Base-by-base conservation (phyloP, 208 protist genomes). In the Endotrypanum monterogeii region DNA sequence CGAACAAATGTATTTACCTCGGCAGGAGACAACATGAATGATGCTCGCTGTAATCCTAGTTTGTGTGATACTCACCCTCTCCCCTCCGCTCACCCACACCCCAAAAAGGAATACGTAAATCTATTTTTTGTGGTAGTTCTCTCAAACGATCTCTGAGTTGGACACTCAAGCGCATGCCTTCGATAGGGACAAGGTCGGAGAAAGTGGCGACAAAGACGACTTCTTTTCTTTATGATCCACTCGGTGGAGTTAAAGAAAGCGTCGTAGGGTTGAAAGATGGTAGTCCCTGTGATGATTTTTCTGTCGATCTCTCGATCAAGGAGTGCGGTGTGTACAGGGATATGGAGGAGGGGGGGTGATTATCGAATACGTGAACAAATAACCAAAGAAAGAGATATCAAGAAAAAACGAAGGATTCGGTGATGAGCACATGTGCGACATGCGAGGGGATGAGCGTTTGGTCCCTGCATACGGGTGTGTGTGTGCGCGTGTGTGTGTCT, bases 1-100 rank as follows among this genome's bases (percentile, higher is more conserved):
- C 85, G 80, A 35, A 92, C 48, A 61, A 87, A 80, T 2, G 86
- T 85, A 60, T 83, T 73, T 54, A 83, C 18, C 23, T 78, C 73
- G 3, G 60, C 67, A n/a, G 69, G 48, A 44, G 51, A 73, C 16
- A 72, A 28, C 74, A 78, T 78, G 28, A 11, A 48, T 5, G 12
- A 14, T 48, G 44, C 12, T 48, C 44, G 56, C 46, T 51, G 46
- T 12, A 14, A 0, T 39, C 30, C 1, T 32, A 3, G 14, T 56
- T 20, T 57, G 44, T 32, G 66, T 25, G 3, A 37, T 11, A 12
- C 18, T 16, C 4, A 20, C 37, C 60, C 12, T 65, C 32, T 37
- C 39, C n/a, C n/a, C n/a, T n/a, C n/a, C n/a, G n/a, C n/a, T n/a
- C n/a, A n/a, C n/a, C n/a, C n/a, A n/a, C n/a, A n/a, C n/a, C n/a